Evolutionary conservation across 1,284 basidiomycete species (phyloP), one percentile per base, ranked within the genome.

Genomic region (Sporisorium graminicola): DNA sequence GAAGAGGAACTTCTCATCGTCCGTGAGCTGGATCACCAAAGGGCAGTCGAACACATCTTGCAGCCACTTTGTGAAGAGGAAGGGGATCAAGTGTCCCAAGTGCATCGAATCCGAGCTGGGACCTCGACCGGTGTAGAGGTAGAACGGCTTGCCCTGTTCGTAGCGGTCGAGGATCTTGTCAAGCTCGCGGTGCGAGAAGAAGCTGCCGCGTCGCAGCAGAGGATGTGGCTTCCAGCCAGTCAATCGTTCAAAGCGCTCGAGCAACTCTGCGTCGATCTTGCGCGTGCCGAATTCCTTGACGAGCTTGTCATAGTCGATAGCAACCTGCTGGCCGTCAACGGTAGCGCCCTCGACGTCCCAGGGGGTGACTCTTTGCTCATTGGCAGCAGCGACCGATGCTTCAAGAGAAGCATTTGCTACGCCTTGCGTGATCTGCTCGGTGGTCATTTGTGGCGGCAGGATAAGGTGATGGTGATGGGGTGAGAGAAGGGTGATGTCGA

Each of bases 1-100:
- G 89, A 99, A 97, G 61, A 99, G 87, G 88, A 99, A 99, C 87
- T 99, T 99, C 86, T 99, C 97, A 86, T 99, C 97, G 84, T 99
- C 97, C 54, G 96, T 99, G 7, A 99, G 89, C 86, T 99, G 96
- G 59, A 99, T 89, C 59, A 99, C 97, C 40, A 98, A 88, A 4
- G 96, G 95, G 14, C 94, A 94, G 78, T 95, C 90, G 86, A 99
- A 98, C 26, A 97, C 94, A 59, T 97, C 94, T 87, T 99, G 96
- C 68, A 99, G 87, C 94, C 96, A 99, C 93, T 96, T 95, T 62
- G 97, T 98, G 87, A 99, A 98, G 57, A 93, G 90, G 87, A 99
- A 99, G 0, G 96, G 97, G 67, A 98, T 92, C 91, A 97, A 92
- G 86, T 99, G 97, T 26, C 97, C 97, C 72, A 99, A 88, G 88